Evolutionary conservation across 352 stramenopile genomes (phyloP).

Genomic region (Globisporangium ultimum): DNA sequence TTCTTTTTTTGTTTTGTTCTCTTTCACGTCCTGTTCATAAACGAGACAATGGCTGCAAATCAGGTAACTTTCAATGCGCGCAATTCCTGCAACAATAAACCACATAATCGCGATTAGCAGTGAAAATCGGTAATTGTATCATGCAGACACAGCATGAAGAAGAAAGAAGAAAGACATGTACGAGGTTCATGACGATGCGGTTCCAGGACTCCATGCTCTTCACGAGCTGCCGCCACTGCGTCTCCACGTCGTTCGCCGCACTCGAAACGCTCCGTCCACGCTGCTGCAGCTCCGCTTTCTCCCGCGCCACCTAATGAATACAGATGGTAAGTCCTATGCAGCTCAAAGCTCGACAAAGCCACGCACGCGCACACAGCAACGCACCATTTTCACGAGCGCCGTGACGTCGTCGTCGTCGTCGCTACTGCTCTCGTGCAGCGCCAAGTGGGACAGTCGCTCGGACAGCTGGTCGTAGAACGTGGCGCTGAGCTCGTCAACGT

Average conservation of each 20-base stretch:
- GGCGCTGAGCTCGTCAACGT: conserved; percentile 52
- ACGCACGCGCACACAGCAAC: conserved; percentile 1
- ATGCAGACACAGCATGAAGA: too few relatives aligned
- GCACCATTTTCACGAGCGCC: conserved; percentile 52
- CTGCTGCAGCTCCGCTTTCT: conserved; percentile 34
- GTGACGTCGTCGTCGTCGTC: conserved; percentile 18
- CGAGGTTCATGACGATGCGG: conserved; percentile 80
- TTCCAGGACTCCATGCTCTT: conserved; percentile 88
- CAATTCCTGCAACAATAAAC: background rate
- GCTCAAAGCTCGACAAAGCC: background rate
- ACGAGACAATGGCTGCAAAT: background rate
- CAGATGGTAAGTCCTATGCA: background rate
- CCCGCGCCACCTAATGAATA: conserved; percentile 29
- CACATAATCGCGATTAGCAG: background rate
- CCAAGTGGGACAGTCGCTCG: conserved; percentile 36
- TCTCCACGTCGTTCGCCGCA: conserved; percentile 36
- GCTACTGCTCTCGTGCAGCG: conserved; percentile 15
- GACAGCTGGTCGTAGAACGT: conserved; percentile 65
- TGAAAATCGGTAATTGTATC: too few relatives aligned
- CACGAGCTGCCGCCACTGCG: conserved; percentile 71
- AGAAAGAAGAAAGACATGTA: conserved; percentile 20
- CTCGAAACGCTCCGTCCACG: conserved; percentile 5
- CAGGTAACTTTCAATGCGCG: background rate
- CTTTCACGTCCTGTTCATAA: too few relatives aligned
- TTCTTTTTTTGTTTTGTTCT: too few relatives aligned